Evolutionary conservation across 768 basidiomycete species (phyloP).

Genomic region (Coprinopsis strossmayeri): DNA sequence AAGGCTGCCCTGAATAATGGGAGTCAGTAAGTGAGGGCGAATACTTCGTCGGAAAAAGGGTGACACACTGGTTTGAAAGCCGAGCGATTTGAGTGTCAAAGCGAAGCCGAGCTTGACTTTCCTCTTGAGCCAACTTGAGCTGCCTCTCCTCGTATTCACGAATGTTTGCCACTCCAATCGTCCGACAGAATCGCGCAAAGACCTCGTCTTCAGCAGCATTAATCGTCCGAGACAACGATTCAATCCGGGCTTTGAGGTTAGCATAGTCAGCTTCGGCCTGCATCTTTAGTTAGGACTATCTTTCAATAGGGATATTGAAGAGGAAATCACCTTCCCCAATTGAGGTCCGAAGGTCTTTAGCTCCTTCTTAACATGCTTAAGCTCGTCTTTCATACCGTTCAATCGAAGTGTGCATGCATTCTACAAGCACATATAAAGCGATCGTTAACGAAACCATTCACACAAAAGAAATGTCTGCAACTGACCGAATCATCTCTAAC

Average conservation of each 20-base stretch:
- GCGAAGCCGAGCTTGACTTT: slow-evolving; percentile 74
- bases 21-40: not conserved
- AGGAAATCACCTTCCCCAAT: slow-evolving; percentile 53
- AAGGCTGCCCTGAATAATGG: slow-evolving; percentile 58
- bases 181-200: slow-evolving; percentile 71
- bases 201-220: slow-evolving; percentile 76
- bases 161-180: slow-evolving; percentile 75
- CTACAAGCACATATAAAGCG: slow-evolving; percentile 44
- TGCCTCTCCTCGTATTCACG: slow-evolving; percentile 93
- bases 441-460: too few relatives aligned
- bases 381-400: slow-evolving; percentile 74
- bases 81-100: slow-evolving; percentile 85
- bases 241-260: slow-evolving; percentile 48
- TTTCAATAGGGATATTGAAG: not conserved
- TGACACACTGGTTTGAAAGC: slow-evolving; percentile 72
- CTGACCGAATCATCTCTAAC: slow-evolving; percentile 79
- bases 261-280: slow-evolving; percentile 52
- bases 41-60: not conserved
- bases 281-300: too few relatives aligned
- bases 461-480: too few relatives aligned
- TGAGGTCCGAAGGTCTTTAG: slow-evolving; percentile 63
- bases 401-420: slow-evolving; percentile 70
- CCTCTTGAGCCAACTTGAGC: slow-evolving; percentile 81
- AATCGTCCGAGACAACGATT: slow-evolving; percentile 48
- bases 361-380: slow-evolving; percentile 73